Evolutionary conservation across 2,329 filamentous ascomycete species (phyloP), one percentile per base, ranked within the genome.

Genomic region (Pestalotiopsis fici): DNA sequence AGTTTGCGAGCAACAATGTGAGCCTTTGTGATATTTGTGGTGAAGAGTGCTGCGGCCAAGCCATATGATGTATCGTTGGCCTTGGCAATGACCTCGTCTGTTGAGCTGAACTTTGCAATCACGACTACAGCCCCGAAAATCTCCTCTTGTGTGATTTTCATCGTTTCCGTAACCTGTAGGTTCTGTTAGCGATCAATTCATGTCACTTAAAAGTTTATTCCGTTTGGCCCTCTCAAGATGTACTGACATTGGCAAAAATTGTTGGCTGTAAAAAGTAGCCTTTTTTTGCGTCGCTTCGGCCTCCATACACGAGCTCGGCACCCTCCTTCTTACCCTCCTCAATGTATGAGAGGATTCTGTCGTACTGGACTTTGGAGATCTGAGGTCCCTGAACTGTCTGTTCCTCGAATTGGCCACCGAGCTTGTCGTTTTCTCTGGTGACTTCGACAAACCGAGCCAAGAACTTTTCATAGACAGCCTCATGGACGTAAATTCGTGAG

Each of bases 381-480:
- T 93, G 91, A 0, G 92, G 92, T 0, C 92, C 92, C 74, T 94
- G 91, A 81, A 90, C 92, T 0, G 91, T 93, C 47, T 83, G 83
- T 71, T 91, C 86, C 4, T 85, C 83, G 77, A 93, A 94, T 0
- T 90, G 91, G 74, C 93, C 87, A 65, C 92, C 92, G 15, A 93
- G 84, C 64, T 86, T 90, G 39, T 87, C 86, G 23, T 83, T 81
- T 82, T 76, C 0, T 68, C 85, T 83, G 65, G 91, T 82, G 67
- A 86, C 81, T 55, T 87, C 82, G 67, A 87, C 87, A 81, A 93
- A 93, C 4, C 79, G 78, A 21, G 83, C 78, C 60, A 93, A 77
- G 74, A 94, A 94, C 64, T 87, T 82, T 31, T 92, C 88, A 59
- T 87, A 85, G 47, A 90, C 79, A 4, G 78, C 78, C 37, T 89